Base-by-base conservation (phyloP, 2,329 filamentous ascomycete species). In the Xylariaceae sp. region DNA sequence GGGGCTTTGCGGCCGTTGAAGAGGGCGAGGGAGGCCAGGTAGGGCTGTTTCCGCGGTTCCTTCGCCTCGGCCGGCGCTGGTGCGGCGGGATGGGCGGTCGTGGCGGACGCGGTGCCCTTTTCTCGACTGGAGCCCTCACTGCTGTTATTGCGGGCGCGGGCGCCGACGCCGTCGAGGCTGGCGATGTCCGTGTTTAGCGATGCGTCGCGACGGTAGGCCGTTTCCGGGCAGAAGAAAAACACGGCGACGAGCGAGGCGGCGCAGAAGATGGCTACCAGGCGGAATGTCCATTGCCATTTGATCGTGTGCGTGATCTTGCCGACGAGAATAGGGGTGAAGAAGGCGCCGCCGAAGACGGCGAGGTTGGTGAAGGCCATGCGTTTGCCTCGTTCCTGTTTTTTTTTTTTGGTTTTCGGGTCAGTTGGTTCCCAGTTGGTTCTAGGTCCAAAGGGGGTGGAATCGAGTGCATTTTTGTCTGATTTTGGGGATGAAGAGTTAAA, bases 241-340 rank as follows among this genome's bases (percentile, higher is more conserved):
- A 96, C 74, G 8, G 87, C 73, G 0, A 89, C 85, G 3, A 96
- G 73, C 52, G 86, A 81, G 4, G 75, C 77, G 3, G 78, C 89
- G 44, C 84, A 80, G 71, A 96, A 95, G 62, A 96, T 96, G 56
- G 90, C 83, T 11, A 95, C 83, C 42, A 96, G 80, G 70, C 91
- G 90, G 67, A 96, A 96, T 0, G 85, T 87, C 91, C 90, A 96
- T 68, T 81, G 74, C 86, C 90, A 95, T n/a, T 85, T 84, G 48
- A 95, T 77, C 0, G 77, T 76, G 47, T 81, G 73, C 2, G 90
- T 90, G 64, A 96, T 91, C 71, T 90, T 91, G 37, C 91, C 91
- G 1, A 91, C 91, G 29, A 96, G 73, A n/a, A 96, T 89, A 0
- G 92, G 92, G 0, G 92, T 96, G 65, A 81, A 76, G 65, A 83